A percentile compares a stretch with the other conserved stretches of the same genome.
These are phyloP conservation scores for Aquilaria sinensis DNA, from an alignment of 345 rosid genomes.

Conservation along the genomic window DNA sequence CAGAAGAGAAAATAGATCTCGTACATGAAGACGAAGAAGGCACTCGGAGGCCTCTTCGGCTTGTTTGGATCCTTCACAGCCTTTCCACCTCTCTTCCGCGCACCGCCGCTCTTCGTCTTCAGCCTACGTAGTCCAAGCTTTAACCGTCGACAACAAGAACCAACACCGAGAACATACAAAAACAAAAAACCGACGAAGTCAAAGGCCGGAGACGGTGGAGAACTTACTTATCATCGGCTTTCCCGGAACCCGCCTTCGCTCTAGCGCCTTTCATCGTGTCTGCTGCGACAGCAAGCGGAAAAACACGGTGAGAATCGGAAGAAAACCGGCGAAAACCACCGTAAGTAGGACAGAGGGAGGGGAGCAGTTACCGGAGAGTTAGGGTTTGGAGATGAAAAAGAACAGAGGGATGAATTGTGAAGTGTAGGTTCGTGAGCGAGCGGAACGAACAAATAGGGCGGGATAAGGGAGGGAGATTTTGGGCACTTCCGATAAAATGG, in stretches of 20 bases:
- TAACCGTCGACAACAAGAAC: background rate
- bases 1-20: background rate
- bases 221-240: slow-evolving; percentile 36
- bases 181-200: background rate
- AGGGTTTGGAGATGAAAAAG: slow-evolving; percentile 27
- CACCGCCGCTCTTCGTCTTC: slow-evolving; percentile 35
- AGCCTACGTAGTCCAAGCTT: slow-evolving; percentile 28
- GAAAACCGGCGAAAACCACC: slow-evolving; percentile 9
- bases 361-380: slow-evolving; percentile 23
- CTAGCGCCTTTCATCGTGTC: slow-evolving; percentile 59
- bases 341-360: slow-evolving; percentile 19
- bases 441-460: slow-evolving; percentile 3
- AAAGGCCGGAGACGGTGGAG: background rate
- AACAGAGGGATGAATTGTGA: slow-evolving; percentile 1
- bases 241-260: slow-evolving; percentile 32
- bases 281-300: slow-evolving; percentile 24
- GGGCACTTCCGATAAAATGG: background rate
- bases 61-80: slow-evolving; percentile 79
- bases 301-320: background rate
- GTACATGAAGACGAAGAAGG: slow-evolving; percentile 87
- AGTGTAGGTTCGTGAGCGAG: slow-evolving; percentile 3
- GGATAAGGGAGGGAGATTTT: slow-evolving; percentile 15
- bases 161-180: background rate
- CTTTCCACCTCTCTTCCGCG: slow-evolving; percentile 40
- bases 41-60: slow-evolving; percentile 85